These are phyloP conservation scores for Botrytis cinerea DNA, from an alignment of 2,329 filamentous ascomycete genomes.

Conservation along the genomic window DNA sequence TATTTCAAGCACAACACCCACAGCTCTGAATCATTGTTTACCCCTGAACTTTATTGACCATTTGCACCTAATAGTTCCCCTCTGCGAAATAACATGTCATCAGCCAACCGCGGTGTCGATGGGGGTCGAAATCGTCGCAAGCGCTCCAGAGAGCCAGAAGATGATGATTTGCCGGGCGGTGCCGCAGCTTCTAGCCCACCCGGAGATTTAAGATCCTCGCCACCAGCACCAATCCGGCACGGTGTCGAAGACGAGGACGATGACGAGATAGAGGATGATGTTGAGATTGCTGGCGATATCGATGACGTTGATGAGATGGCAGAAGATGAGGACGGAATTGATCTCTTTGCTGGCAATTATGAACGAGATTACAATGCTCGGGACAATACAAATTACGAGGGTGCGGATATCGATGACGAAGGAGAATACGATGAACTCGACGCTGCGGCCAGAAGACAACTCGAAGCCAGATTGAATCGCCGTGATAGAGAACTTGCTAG, in stretches of 20 bases:
- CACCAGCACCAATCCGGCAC: slow-evolving; percentile 62
- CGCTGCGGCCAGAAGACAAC: slow-evolving; percentile 63
- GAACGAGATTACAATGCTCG: slow-evolving; percentile 69
- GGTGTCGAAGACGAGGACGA: slow-evolving; percentile 63
- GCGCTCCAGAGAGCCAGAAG: slow-evolving; percentile 65
- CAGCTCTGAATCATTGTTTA: slow-evolving; percentile 20
- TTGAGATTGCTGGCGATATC: slow-evolving; percentile 69
- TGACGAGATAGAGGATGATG: slow-evolving; percentile 71
- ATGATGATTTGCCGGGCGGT: slow-evolving; percentile 58
- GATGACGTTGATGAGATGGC: slow-evolving; percentile 81
- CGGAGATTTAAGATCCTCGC: slow-evolving; percentile 61
- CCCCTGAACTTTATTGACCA: slow-evolving; percentile 26
- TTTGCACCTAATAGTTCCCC: slow-evolving; percentile 65
- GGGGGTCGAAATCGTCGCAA: slow-evolving; percentile 56
- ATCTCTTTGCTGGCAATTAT: slow-evolving; percentile 73
- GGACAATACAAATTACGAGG: slow-evolving; percentile 70
- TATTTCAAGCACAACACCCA: neutral
- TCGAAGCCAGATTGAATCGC: slow-evolving; percentile 72
- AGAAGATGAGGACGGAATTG: slow-evolving; percentile 78
- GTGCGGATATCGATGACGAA: slow-evolving; percentile 74
- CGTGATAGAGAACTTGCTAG: slow-evolving; percentile 72
- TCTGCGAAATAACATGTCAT: slow-evolving; percentile 75
- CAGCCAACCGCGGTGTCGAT: slow-evolving; percentile 73
- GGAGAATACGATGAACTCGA: slow-evolving; percentile 72
- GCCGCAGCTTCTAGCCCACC: slow-evolving; percentile 56